phyloP scores from a whole-genome alignment of 257 asterid species.

The Datura wrightii region DNA sequence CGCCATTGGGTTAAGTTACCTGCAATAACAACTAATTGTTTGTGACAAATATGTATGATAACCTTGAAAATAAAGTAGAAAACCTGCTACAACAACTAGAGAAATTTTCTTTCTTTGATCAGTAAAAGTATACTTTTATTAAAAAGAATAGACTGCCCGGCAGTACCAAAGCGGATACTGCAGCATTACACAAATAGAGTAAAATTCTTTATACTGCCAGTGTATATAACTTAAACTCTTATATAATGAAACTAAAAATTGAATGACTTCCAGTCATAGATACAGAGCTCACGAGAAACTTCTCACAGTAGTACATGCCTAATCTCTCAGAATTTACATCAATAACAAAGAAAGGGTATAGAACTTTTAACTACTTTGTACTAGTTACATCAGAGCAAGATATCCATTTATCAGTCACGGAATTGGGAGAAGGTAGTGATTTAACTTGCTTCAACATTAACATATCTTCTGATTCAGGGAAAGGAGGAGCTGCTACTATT shows the following conservation, averaged over 20 bases:
- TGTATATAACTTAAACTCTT: background rate
- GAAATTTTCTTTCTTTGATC: background rate
- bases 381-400: background rate
- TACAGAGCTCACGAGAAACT: background rate
- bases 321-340: background rate
- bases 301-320: background rate
- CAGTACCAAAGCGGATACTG: background rate
- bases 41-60: background rate
- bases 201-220: background rate
- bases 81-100: background rate
- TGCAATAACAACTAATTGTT: background rate
- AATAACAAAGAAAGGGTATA: background rate
- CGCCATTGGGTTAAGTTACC: background rate
- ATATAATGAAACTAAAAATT: background rate
- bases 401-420: constrained; percentile 2
- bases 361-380: background rate
- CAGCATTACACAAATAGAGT: background rate
- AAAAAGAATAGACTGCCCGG: background rate
- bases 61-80: background rate
- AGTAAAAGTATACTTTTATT: background rate
- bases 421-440: constrained; percentile 22
- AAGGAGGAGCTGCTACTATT: background rate
- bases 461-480: background rate
- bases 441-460: background rate
- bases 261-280: background rate